Base-by-base conservation (phyloP, 2,329 filamentous ascomycete genomes). In the Drechmeria coniospora region DNA sequence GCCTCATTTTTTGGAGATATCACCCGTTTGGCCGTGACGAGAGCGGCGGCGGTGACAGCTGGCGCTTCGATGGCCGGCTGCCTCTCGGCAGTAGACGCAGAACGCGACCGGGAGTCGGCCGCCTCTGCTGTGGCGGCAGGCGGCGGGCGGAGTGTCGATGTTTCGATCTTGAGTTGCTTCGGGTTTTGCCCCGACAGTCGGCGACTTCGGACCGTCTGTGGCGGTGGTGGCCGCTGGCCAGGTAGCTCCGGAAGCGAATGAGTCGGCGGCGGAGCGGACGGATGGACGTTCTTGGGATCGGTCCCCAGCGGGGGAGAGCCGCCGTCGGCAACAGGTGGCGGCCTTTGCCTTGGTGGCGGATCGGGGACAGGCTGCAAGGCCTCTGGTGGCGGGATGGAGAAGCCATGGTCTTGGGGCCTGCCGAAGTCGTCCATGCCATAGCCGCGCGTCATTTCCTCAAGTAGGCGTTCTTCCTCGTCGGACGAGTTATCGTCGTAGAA, bases 161-260 rank as follows among this genome's bases (percentile, higher is more conserved):
- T 94, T 50, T 94, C 82, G 31, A 95, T 94, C 54, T 84, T 92
- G 27, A 95, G 60, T 43, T 86, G 79, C 47, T 80, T 86, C 10
- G 69, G 59, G 41, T 81, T 82, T 41, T 82, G 76, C 6, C 79
- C 80, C 4, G 86, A 93, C 18, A 92, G 57, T 35, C 86, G 70
- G 34, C 86, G 69, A 40, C 68, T 81, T 29, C 81, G 69, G 28
- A 92, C 79, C 22, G 73, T 63, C 39, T 54, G 54, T 0, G 59
- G 47, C 2, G 50, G 45, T 4, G 41, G 29, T 4, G 43, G 35
- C 11, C 45, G 42, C 17, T 41, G 44, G 19, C 46, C 38, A 2
- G 62, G 64, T 4, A 61, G 42, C 27, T 61, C 56, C 2, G 59
- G 61, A 21, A 62, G 43, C 9, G 59, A 56, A 24, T 59, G 54